Percentiles rank a stretch among this genome's conserved stretches.
Evolutionary conservation across 805 yeast genomes (phyloP).

Genomic region (Candida hungchunana): DNA sequence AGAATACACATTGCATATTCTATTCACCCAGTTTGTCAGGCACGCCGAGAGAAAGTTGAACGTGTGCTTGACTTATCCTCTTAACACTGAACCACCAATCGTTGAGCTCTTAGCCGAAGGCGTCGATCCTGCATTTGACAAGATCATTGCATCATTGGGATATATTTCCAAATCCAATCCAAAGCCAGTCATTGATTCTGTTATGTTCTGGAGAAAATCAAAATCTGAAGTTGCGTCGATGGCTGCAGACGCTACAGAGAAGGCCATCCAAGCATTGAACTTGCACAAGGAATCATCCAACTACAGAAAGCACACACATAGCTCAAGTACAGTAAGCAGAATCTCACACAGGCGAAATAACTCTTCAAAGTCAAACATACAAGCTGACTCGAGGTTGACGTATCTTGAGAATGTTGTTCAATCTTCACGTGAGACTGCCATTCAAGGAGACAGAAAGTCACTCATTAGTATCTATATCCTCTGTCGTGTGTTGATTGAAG

Average conservation of each 20-base stretch:
- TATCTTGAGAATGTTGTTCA: constrained; percentile 35
- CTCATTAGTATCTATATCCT: constrained; percentile 81
- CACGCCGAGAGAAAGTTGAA: constrained; percentile 86
- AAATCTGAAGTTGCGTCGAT: constrained; percentile 80
- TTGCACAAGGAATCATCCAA: constrained; percentile 29
- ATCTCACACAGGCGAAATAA: constrained; percentile 45
- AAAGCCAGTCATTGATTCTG: constrained; percentile 93
- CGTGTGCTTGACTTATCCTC: constrained; percentile 59
- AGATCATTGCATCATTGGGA: constrained; percentile 81
- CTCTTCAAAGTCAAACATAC: constrained; percentile 40
- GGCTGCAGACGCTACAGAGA: constrained; percentile 51
- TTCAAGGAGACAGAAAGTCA: constrained; percentile 83
- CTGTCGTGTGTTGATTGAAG: constrained; percentile 89
- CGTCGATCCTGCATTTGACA: constrained; percentile 80
- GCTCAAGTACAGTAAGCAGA: constrained; percentile 30
- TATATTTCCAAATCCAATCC: constrained; percentile 87
- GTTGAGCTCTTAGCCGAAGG: constrained; percentile 80
- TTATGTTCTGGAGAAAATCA: constrained; percentile 96
- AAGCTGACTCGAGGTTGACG: constrained; percentile 51
- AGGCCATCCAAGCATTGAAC: constrained; percentile 28
- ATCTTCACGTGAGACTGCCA: constrained; percentile 56
- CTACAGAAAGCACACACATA: constrained; percentile 28
- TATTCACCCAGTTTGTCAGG: constrained; percentile 93
- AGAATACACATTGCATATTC: constrained; percentile 89
- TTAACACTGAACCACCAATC: constrained; percentile 73